A percentile compares a stretch with the other conserved stretches of the same genome.
Conservation (phyloP, 352 stramenopile species). For the Hyaloperonospora brassicae region DNA sequence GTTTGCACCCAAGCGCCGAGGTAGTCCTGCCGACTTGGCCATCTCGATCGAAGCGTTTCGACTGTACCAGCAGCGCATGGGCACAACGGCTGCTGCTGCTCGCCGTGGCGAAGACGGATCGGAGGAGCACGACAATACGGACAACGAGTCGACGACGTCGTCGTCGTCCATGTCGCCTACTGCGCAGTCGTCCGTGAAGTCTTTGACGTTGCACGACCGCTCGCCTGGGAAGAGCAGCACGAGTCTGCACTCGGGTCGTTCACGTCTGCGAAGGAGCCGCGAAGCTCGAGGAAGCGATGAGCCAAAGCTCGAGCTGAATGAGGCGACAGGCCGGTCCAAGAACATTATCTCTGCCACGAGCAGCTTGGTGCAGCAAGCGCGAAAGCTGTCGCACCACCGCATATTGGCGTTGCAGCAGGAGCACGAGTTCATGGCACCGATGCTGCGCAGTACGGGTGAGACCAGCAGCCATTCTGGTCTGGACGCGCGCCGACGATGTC, state of each 20-base stretch:
- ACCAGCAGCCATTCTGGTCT: constrained; percentile 15
- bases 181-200: constrained; percentile 9
- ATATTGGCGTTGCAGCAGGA: constrained; percentile 60
- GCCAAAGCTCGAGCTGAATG: constrained; percentile 33
- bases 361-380: constrained; percentile 59
- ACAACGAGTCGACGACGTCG: constrained; percentile 24
- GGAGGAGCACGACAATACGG: constrained; percentile 35
- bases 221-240: constrained; percentile 9
- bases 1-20: constrained; percentile 55
- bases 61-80: constrained; percentile 55
- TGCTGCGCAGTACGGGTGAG: constrained; percentile 20
- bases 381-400: constrained; percentile 43
- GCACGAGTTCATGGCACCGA: constrained; percentile 32
- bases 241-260: constrained; percentile 9
- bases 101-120: constrained; percentile 30
- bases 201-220: not conserved
- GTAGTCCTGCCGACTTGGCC: constrained; percentile 57
- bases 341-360: constrained; percentile 58
- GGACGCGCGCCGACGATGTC: constrained; percentile 22
- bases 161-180: constrained; percentile 22
- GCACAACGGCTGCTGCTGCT: constrained; percentile 21
- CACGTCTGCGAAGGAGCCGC: constrained; percentile 19
- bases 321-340: constrained; percentile 38
- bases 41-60: constrained; percentile 76
- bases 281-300: not conserved